These are phyloP conservation scores for Calonectria montana DNA, from an alignment of 2,329 filamentous ascomycete genomes.

Conservation along the genomic window DNA sequence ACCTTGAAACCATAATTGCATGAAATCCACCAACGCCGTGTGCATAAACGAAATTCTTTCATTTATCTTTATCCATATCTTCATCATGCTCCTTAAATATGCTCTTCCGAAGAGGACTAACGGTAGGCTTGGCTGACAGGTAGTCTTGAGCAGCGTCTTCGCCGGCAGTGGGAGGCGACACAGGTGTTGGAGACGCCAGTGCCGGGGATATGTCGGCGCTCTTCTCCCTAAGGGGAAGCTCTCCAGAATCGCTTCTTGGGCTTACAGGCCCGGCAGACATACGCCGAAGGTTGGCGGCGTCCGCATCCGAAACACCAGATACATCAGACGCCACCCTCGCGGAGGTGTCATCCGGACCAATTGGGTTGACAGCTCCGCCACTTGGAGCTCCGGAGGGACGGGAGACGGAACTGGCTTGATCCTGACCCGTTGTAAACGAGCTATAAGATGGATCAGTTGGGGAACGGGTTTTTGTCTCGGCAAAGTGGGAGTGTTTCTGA, in stretches of 20 bases:
- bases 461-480: conserved; percentile 27
- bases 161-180: conserved; percentile 45
- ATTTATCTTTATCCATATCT: conserved; percentile 44
- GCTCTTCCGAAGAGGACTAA: conserved; percentile 50
- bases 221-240: conserved; percentile 18
- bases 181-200: conserved; percentile 23
- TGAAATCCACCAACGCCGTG: conserved; percentile 34
- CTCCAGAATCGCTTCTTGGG: conserved; percentile 28
- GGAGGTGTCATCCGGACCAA: conserved; percentile 27
- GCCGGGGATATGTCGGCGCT: conserved; percentile 27
- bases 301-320: conserved; percentile 36
- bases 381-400: conserved; percentile 37
- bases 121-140: conserved; percentile 37
- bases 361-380: conserved; percentile 5
- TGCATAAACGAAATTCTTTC: conserved; percentile 7
- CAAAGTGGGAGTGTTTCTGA: conserved; percentile 46
- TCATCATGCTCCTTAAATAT: conserved; percentile 56
- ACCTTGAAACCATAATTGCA: not conserved
- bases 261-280: conserved; percentile 33
- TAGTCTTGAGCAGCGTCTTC: conserved; percentile 44
- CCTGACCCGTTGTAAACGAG: conserved; percentile 37
- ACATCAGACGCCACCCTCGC: conserved; percentile 36
- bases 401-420: conserved; percentile 44
- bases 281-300: conserved; percentile 33
- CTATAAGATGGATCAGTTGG: conserved; percentile 39